Conservation (phyloP, 179 eudicot species). For the Dionaea muscipula region DNA sequence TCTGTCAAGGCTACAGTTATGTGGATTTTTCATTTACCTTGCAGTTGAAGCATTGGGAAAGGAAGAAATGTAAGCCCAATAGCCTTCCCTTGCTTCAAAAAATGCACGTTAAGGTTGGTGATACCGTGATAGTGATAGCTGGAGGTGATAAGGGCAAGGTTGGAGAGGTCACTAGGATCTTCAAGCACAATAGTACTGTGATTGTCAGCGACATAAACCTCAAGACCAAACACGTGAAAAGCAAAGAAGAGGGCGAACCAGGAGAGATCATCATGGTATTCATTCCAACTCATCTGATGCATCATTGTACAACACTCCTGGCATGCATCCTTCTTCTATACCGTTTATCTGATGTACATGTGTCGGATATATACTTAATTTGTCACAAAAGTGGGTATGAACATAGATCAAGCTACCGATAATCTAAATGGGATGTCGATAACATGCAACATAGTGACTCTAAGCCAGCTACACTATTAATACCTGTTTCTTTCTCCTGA, state of each 20-base stretch:
- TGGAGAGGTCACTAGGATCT: constrained; percentile 60
- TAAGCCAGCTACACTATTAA: too few relatives aligned
- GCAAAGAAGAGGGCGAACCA: constrained; percentile 59
- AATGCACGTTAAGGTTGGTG: constrained; percentile 90
- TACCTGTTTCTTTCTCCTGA: too few relatives aligned
- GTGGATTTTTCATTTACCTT: background rate
- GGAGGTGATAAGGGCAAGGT: constrained; percentile 81
- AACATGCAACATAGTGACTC: too few relatives aligned
- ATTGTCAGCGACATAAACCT: constrained; percentile 65
- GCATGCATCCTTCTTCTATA: too few relatives aligned
- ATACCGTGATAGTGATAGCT: constrained; percentile 85
- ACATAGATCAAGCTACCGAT: too few relatives aligned
- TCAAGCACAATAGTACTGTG: constrained; percentile 70
- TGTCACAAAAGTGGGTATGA: too few relatives aligned
- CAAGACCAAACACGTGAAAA: constrained; percentile 86
- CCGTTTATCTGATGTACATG: too few relatives aligned
- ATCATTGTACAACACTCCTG: too few relatives aligned
- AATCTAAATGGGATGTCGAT: too few relatives aligned
- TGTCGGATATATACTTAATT: too few relatives aligned
- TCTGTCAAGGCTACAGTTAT: too few relatives aligned
- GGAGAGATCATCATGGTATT: constrained; percentile 83
- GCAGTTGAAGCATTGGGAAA: constrained; percentile 87
- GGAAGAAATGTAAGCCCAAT: constrained; percentile 90
- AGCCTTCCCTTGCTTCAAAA: constrained; percentile 76
- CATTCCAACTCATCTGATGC: too few relatives aligned